Evolutionary conservation across 2,329 filamentous ascomycete species (phyloP).

Genomic region (Lasiodiplodia sp.): DNA sequence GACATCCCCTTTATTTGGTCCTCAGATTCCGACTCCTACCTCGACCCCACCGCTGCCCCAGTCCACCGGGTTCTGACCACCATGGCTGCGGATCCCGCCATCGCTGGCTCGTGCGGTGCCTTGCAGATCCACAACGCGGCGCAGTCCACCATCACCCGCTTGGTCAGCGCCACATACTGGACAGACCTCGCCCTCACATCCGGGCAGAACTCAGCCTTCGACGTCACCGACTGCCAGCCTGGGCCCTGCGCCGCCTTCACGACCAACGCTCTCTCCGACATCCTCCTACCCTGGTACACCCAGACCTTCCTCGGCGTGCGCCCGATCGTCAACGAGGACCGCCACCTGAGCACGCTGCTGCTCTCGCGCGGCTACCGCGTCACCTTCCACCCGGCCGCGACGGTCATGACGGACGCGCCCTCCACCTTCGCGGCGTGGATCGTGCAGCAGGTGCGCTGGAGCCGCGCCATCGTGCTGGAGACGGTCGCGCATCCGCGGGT

Average conservation of each 20-base stretch:
- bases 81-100: constrained; percentile 42
- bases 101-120: constrained; percentile 45
- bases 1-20: constrained; percentile 48
- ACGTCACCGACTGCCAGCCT: constrained; percentile 47
- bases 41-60: constrained; percentile 36
- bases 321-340: constrained; percentile 48
- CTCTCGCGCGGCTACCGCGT: constrained; percentile 46
- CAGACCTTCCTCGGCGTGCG: constrained; percentile 42
- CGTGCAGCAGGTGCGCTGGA: constrained; percentile 49
- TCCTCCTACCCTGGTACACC: constrained; percentile 47
- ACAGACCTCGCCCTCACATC: constrained; percentile 46
- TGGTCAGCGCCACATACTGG: constrained; percentile 46
- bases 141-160: constrained; percentile 41
- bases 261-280: constrained; percentile 38
- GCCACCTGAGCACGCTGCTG: constrained; percentile 48
- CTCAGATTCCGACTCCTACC: constrained; percentile 47
- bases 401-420: constrained; percentile 48
- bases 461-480: constrained; percentile 48
- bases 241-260: constrained; percentile 48
- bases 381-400: constrained; percentile 43
- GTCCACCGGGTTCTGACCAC: constrained; percentile 40
- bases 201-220: constrained; percentile 41
- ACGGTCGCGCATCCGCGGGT: constrained; percentile 46
- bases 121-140: constrained; percentile 46
- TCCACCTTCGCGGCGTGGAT: constrained; percentile 46